Conservation (phyloP, 2,329 filamentous ascomycete species). For the Chaetomium olivaceum region DNA sequence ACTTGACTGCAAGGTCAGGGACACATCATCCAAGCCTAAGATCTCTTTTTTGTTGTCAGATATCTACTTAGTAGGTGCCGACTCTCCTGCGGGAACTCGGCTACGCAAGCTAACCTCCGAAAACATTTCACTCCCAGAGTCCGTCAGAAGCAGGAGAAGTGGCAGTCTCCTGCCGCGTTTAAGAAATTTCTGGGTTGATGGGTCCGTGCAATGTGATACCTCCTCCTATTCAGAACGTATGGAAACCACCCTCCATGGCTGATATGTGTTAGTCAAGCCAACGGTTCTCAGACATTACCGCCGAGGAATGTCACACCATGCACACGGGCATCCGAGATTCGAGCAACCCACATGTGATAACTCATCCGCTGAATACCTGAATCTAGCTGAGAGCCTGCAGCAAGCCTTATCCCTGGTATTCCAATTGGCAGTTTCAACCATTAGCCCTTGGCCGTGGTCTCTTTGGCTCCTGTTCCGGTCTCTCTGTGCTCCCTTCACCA, state of each 20-base stretch:
- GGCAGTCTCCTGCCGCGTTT: background rate
- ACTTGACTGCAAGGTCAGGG: no score
- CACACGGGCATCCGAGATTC: background rate
- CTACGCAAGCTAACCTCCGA: background rate
- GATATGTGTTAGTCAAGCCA: background rate
- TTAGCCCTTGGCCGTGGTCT: background rate
- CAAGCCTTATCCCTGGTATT: background rate
- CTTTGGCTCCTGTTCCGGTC: background rate
- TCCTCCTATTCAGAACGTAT: background rate
- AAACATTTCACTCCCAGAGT: background rate
- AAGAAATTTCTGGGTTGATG: background rate
- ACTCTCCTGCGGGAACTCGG: no score
- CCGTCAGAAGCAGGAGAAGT: background rate
- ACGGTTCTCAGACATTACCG: background rate
- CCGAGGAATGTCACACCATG: background rate
- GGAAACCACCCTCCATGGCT: background rate
- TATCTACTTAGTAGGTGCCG: no score
- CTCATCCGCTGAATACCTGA: no score
- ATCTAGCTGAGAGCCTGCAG: background rate
- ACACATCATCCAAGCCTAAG: no score
- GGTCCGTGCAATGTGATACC: background rate
- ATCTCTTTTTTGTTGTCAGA: no score
- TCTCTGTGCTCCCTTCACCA: background rate
- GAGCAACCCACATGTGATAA: background rate
- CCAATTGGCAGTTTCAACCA: background rate